phyloP scores from a whole-genome alignment of 177 flowering plant species.

The Vitis hybrid region DNA sequence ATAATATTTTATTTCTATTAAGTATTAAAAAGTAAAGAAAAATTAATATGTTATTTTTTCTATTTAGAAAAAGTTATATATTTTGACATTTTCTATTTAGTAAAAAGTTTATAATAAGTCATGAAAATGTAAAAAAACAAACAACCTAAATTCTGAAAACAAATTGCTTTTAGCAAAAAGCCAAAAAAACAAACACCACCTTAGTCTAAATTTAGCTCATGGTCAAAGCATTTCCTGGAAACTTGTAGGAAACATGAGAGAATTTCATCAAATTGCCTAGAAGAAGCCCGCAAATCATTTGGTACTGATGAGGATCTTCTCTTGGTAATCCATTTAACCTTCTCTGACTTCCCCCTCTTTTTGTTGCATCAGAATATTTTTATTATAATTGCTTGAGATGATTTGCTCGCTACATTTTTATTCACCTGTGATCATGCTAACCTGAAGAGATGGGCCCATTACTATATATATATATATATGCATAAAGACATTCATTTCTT shows the following conservation, averaged over 20 bases:
- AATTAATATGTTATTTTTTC: too few relatives aligned
- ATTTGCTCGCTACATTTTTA: background rate
- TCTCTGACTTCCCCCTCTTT: background rate
- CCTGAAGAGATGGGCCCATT: background rate
- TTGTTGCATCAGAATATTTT: background rate
- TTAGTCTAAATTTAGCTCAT: background rate
- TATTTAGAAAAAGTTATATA: too few relatives aligned
- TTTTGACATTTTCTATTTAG: too few relatives aligned
- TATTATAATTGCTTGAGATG: background rate
- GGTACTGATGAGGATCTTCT: conserved; percentile 99
- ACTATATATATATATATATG: background rate
- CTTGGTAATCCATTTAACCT: conserved; percentile 50
- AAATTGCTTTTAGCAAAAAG: too few relatives aligned
- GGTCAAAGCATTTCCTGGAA: background rate
- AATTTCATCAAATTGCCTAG: conserved; percentile 63
- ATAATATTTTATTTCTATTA: too few relatives aligned
- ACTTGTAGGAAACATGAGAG: conserved; percentile 56
- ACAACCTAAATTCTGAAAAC: too few relatives aligned
- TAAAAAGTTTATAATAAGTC: too few relatives aligned
- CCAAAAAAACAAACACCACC: too few relatives aligned
- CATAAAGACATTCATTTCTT: too few relatives aligned
- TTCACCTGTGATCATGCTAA: background rate
- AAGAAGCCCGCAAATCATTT: conserved; percentile 90
- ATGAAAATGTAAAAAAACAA: too few relatives aligned
- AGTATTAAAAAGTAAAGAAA: too few relatives aligned